phyloP scores from a whole-genome alignment of 2,329 filamentous ascomycete genomes.

The Triangularia verruculosa region DNA sequence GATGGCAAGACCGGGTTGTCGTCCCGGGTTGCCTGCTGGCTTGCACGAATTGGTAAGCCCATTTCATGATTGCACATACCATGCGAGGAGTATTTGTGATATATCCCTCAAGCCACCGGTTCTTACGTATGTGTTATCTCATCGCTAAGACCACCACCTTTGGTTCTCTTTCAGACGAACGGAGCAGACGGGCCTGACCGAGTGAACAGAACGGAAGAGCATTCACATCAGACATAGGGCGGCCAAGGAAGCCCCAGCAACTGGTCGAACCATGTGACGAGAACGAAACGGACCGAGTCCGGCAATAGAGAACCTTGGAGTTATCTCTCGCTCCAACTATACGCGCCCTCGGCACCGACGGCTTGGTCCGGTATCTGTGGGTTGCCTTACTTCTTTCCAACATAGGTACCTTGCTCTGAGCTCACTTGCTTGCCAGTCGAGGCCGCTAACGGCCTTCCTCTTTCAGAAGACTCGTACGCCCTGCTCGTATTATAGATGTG shows the following conservation, averaged over 20 bases:
- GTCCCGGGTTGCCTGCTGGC: neutral
- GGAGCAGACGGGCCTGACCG: too few relatives aligned
- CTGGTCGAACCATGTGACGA: neutral
- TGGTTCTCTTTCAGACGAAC: neutral
- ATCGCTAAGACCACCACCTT: neutral
- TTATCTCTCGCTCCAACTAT: neutral
- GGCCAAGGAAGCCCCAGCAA: neutral
- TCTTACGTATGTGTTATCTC: neutral
- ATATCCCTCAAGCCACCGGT: neutral
- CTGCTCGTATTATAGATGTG: neutral
- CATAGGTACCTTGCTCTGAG: neutral
- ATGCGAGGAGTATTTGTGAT: neutral
- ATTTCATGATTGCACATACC: too few relatives aligned
- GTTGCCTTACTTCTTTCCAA: neutral
- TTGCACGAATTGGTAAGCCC: neutral
- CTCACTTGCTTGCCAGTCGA: neutral
- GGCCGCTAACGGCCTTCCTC: neutral
- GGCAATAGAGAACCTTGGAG: neutral
- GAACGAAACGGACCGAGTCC: neutral
- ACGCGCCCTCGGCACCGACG: constrained; percentile 10
- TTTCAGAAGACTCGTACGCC: neutral
- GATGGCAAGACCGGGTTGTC: neutral
- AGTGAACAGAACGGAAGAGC: neutral
- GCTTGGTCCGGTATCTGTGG: constrained; percentile 2
- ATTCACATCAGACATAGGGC: neutral